Base-by-base conservation (phyloP, 2,329 filamentous ascomycete species). In the Gaeumannomyces tritici region DNA sequence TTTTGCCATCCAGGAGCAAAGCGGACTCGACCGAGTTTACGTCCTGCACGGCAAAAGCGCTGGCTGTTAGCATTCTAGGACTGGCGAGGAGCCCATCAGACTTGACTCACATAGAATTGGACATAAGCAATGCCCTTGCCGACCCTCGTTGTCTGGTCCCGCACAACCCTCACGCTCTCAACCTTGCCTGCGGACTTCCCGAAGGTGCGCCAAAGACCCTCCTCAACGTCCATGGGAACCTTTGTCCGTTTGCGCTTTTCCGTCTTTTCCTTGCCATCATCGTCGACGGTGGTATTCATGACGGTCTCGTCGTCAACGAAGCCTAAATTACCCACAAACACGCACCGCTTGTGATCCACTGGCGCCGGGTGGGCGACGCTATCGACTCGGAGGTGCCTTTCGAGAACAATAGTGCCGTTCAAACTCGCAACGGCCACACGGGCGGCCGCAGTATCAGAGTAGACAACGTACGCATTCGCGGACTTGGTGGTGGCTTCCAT, bases 101-200 rank as follows among this genome's bases (percentile, higher is more conserved):
- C 2, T 24, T 51, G 57, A 74, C 79, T 77, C 69, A 87, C 85
- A 70, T 88, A 85, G 76, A 99, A 99, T 72, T 99, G 95, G 21
- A 99, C 93, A 70, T 99, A 99, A 65, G 96, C 96, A 71, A 99
- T 91, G 5, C 95, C 95, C 73, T 99, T 99, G 70, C 95, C 92
- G 33, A 99, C 91, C 60, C 96, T 86, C 9, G 96, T 99, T 67
- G 89, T 89, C 65, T 90, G 81, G 71, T 99, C 95, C 62, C 95
- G 87, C 60, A 97, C 85, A 26, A 99, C 92, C 42, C 95, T 89
- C 47, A 99, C 96, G 71, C 88, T 96, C 76, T 99, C 93, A 15
- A 99, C 90, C 66, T 84, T 89, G 67, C 93, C 93, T 65, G 83
- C 87, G 61, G 82, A 74, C 72, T 89, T 85, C 64, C 81, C 77